phyloP scores from a whole-genome alignment of 306 rosid species.

The Quercus robur region DNA sequence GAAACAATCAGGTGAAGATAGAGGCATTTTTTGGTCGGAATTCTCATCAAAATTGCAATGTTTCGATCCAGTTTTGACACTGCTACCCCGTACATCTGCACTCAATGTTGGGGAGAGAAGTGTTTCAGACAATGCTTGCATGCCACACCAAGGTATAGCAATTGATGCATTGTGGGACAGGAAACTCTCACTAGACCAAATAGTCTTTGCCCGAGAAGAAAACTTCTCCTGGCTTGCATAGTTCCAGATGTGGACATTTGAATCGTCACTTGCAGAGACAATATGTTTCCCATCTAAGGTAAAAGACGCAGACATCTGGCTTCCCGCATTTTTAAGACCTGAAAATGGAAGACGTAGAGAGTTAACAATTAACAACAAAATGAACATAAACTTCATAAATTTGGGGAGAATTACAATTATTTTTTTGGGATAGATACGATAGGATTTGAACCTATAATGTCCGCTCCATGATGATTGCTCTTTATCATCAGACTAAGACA shows the following conservation, averaged over 20 bases:
- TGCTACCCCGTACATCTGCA: conserved; percentile 8
- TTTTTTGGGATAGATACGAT: no score
- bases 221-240: conserved; percentile 46
- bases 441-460: no score
- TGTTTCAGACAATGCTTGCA: conserved; percentile 38
- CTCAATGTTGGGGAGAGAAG: conserved; percentile 44
- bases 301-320: conserved; percentile 70
- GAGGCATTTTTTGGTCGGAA: conserved; percentile 28
- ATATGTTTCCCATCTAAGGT: conserved; percentile 82
- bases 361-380: conserved; percentile 3
- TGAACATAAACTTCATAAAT: background rate
- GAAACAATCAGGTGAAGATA: conserved; percentile 74
- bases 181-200: conserved; percentile 66
- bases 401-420: no score
- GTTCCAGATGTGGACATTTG: conserved; percentile 73
- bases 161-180: conserved; percentile 53
- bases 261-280: conserved; percentile 65
- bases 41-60: conserved; percentile 21
- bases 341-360: background rate
- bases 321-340: conserved; percentile 64
- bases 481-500: no score
- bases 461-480: no score
- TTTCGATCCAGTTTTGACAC: conserved; percentile 6
- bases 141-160: conserved; percentile 86
- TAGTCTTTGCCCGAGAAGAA: conserved; percentile 45